These are phyloP conservation scores for Inga leiocalycina DNA, from an alignment of 306 rosid species.

Conservation along the genomic window DNA sequence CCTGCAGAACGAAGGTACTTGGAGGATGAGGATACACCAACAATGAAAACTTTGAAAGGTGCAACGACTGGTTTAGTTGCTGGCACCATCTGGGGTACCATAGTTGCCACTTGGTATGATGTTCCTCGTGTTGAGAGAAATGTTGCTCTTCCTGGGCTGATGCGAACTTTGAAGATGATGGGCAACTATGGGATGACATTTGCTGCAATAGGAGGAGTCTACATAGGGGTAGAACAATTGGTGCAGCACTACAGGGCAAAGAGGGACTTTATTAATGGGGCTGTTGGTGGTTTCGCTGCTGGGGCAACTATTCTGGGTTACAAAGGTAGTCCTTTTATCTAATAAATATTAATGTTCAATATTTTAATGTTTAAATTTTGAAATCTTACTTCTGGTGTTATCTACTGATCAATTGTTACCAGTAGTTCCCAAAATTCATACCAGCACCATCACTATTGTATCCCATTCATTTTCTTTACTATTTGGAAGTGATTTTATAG, in stretches of 20 bases:
- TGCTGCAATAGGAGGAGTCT: slow-evolving; percentile 98
- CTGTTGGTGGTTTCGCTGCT: slow-evolving; percentile 95
- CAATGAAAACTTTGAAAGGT: slow-evolving; percentile 79
- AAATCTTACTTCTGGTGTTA: slow-evolving; percentile 26
- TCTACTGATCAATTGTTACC: slow-evolving; percentile 22
- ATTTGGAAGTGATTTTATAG: too few species aligned
- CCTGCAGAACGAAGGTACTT: slow-evolving; percentile 84
- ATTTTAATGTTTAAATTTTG: neutral
- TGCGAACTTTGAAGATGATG: slow-evolving; percentile 95
- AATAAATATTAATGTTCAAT: neutral
- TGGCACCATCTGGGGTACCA: slow-evolving; percentile 87
- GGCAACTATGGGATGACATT: slow-evolving; percentile 80
- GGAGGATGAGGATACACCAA: slow-evolving; percentile 80
- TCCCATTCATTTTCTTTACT: neutral
- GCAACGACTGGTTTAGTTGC: slow-evolving; percentile 83
- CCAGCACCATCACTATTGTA: neutral
- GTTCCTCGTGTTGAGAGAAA: slow-evolving; percentile 97
- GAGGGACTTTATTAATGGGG: slow-evolving; percentile 93
- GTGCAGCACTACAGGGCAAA: slow-evolving; percentile 77
- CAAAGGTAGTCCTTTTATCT: slow-evolving; percentile 59
- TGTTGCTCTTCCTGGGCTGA: slow-evolving; percentile 91
- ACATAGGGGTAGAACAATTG: slow-evolving; percentile 89
- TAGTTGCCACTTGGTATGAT: slow-evolving; percentile 90
- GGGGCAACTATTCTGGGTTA: slow-evolving; percentile 90
- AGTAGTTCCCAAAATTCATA: slow-evolving; percentile 5